Evolutionary conservation across 305 asterid genomes (phyloP).

Genomic region (Solanum chacoense): DNA sequence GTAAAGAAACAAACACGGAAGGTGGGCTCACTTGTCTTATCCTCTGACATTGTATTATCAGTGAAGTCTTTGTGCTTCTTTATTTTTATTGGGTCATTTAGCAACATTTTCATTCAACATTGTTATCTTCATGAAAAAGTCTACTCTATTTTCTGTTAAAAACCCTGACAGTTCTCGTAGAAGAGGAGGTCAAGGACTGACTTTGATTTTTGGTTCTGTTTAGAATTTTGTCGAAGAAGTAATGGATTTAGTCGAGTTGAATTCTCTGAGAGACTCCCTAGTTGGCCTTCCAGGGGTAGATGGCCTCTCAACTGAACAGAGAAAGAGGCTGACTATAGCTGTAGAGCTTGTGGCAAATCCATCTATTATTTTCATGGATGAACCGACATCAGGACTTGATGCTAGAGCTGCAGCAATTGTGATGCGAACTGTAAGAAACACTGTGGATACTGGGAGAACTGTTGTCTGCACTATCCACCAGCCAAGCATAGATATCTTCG

Average conservation of each 20-base stretch:
- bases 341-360: constrained; percentile 96
- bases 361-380: constrained; percentile 95
- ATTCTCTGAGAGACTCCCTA: constrained; percentile 47
- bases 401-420: constrained; percentile 99
- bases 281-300: constrained; percentile 97
- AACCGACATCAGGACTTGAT: constrained; percentile 93
- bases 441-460: constrained; percentile 83
- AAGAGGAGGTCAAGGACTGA: background rate
- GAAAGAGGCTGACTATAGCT: constrained; percentile 91
- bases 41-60: background rate
- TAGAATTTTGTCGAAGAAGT: constrained; percentile 94
- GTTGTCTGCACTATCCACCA: constrained; percentile 96
- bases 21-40: constrained; percentile 20
- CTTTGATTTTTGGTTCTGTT: background rate
- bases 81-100: too few relatives aligned
- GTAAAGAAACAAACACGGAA: constrained; percentile 42
- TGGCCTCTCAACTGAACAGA: constrained; percentile 92
- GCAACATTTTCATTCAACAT: background rate
- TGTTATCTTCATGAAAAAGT: background rate
- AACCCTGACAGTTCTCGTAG: background rate
- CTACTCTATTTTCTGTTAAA: background rate
- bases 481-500: constrained; percentile 89
- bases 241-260: constrained; percentile 85
- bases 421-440: constrained; percentile 90
- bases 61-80: background rate